Percentiles rank a stretch among this genome's conserved stretches.
phyloP scores from a whole-genome alignment of 1,284 basidiomycete genomes.

The Pseudozyma tsukubaensis region DNA sequence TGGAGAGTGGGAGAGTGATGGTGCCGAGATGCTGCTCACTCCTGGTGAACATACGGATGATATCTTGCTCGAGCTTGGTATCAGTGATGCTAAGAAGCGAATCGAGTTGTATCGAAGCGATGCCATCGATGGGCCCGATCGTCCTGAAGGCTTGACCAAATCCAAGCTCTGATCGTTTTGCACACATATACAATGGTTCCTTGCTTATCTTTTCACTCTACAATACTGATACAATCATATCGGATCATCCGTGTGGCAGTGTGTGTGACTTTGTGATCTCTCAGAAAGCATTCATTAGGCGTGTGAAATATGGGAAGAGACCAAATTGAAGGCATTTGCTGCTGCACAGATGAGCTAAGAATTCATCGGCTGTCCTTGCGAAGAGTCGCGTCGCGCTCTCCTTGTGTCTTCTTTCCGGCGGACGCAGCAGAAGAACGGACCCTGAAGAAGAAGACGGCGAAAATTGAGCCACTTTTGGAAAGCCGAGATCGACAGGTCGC shows the following conservation, averaged over 20 bases:
- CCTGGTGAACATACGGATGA: constrained; percentile 65
- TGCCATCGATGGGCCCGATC: constrained; percentile 56
- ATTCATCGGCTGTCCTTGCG: neutral
- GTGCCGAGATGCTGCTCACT: constrained; percentile 51
- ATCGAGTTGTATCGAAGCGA: constrained; percentile 37
- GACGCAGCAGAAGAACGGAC: neutral
- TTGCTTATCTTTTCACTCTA: neutral
- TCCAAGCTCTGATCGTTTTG: constrained; percentile 30
- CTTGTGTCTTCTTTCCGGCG: neutral
- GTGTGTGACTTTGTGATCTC: neutral
- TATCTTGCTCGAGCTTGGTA: constrained; percentile 56
- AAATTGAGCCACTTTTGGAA: constrained; percentile 4
- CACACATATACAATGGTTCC: neutral
- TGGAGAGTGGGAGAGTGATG: constrained; percentile 33
- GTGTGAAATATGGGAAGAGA: neutral
- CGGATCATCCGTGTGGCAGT: neutral
- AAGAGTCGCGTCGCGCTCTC: neutral
- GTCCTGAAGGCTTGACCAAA: constrained; percentile 28
- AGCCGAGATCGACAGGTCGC: constrained; percentile 8
- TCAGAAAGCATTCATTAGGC: neutral
- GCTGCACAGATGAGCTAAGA: constrained; percentile 1
- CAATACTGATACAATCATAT: neutral
- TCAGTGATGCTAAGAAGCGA: constrained; percentile 29
- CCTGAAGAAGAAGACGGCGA: neutral
- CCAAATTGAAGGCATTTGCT: neutral